phyloP scores from a whole-genome alignment of 192 early-diverging fungal species.

The Umbelopsis sp. region DNA sequence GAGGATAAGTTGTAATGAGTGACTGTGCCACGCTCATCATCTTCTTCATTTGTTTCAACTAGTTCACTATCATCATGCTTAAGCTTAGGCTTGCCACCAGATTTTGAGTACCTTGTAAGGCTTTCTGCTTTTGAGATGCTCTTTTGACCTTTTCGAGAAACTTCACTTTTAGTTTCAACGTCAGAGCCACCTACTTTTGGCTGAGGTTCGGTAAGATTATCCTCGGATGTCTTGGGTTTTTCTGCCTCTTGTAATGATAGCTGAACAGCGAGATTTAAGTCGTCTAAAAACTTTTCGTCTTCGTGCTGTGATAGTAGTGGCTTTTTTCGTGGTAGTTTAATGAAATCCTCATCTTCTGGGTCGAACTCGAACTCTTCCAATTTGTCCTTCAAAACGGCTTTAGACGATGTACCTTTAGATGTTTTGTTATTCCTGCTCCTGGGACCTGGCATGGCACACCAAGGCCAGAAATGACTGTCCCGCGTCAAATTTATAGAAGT shows the following conservation, averaged over 20 bases:
- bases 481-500: slow-evolving; percentile 21
- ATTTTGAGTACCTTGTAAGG: background rate
- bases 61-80: background rate
- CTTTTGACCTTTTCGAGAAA: too few species aligned
- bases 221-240: background rate
- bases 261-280: background rate
- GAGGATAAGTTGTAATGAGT: background rate
- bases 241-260: background rate
- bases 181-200: background rate
- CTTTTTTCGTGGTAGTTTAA: background rate
- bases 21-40: background rate
- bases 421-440: background rate
- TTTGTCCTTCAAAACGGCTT: background rate
- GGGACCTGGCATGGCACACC: background rate
- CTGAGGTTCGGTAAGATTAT: background rate
- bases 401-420: background rate
- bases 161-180: background rate
- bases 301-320: background rate
- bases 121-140: too few species aligned
- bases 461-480: background rate
- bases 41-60: background rate
- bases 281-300: background rate
- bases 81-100: background rate
- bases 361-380: background rate
- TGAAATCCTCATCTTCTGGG: background rate